Conservation (phyloP, 2,329 filamentous ascomycete genomes). For the Fusarium denticulatum region DNA sequence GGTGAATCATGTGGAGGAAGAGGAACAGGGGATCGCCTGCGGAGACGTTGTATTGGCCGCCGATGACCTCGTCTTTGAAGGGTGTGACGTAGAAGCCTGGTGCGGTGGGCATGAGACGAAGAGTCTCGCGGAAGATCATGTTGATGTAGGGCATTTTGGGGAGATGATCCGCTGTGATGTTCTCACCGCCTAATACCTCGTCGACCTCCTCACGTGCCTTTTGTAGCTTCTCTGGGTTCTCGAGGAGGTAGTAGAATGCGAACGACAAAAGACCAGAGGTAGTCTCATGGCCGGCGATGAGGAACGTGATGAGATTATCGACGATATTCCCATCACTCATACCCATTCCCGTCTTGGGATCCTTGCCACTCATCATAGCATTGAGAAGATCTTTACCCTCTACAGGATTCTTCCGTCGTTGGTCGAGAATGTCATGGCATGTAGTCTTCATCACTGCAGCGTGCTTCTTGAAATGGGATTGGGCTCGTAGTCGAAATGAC, state of each 20-base stretch:
- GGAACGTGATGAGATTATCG: constrained; percentile 2
- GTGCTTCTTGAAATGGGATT: neutral
- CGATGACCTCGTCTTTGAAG: neutral
- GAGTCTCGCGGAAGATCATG: constrained; percentile 11
- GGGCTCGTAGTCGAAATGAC: neutral
- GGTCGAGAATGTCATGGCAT: neutral
- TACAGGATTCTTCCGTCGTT: neutral
- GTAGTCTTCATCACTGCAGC: neutral
- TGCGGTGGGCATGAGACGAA: constrained; percentile 1
- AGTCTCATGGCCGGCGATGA: neutral
- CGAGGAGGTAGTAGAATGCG: neutral
- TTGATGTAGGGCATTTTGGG: constrained; percentile 6
- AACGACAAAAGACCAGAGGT: neutral
- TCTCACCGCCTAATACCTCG: neutral
- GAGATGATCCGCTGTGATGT: neutral
- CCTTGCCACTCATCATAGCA: neutral
- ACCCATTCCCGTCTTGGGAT: neutral
- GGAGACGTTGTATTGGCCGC: neutral
- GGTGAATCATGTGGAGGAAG: neutral
- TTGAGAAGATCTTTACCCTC: neutral
- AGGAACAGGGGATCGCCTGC: neutral
- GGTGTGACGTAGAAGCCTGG: neutral
- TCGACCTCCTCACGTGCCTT: neutral
- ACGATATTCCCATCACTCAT: constrained; percentile 4
- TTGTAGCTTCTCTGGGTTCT: neutral